These are phyloP conservation scores for Globisporangium takayamanum DNA, from an alignment of 352 stramenopile genomes.

Conservation along the genomic window DNA sequence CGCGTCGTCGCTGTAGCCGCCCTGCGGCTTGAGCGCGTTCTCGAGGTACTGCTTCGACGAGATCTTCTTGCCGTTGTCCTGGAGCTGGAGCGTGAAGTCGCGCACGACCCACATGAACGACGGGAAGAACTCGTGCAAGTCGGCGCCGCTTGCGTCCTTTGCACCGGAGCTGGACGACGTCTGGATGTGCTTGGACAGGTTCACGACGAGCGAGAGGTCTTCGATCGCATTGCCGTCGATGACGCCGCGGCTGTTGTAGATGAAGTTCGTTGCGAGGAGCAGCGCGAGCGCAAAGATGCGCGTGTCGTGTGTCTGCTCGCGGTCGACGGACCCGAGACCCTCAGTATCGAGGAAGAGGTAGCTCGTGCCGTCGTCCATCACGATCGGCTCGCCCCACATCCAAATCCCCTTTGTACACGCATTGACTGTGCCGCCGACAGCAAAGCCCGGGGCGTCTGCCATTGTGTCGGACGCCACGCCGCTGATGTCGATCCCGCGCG, in stretches of 20 bases:
- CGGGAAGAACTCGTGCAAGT: slow-evolving; percentile 82
- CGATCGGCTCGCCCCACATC: slow-evolving; percentile 84
- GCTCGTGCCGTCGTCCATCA: slow-evolving; percentile 60
- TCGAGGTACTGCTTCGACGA: slow-evolving; percentile 87
- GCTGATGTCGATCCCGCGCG: slow-evolving; percentile 27
- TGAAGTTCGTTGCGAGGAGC: slow-evolving; percentile 80
- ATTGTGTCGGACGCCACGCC: slow-evolving; percentile 11
- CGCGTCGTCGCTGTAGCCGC: slow-evolving; percentile 72
- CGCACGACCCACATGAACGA: slow-evolving; percentile 88
- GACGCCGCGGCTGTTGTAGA: slow-evolving; percentile 89
- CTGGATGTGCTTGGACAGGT: slow-evolving; percentile 89
- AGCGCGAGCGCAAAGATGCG: slow-evolving; percentile 87
- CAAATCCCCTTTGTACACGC: slow-evolving; percentile 90
- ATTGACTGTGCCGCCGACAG: slow-evolving; percentile 80
- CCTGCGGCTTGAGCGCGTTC: slow-evolving; percentile 75
- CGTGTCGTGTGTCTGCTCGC: slow-evolving; percentile 85
- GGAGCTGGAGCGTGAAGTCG: slow-evolving; percentile 85
- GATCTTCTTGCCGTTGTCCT: slow-evolving; percentile 85
- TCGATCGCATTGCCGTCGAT: slow-evolving; percentile 89
- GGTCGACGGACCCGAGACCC: slow-evolving; percentile 76
- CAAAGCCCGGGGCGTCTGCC: slow-evolving; percentile 42
- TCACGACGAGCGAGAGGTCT: slow-evolving; percentile 87
- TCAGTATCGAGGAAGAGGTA: slow-evolving; percentile 88
- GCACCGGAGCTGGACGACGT: slow-evolving; percentile 28
- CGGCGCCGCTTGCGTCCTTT: slow-evolving; percentile 17